Base-by-base conservation (phyloP, 2,329 filamentous ascomycete species). In the Trichoderma arundinaceum region DNA sequence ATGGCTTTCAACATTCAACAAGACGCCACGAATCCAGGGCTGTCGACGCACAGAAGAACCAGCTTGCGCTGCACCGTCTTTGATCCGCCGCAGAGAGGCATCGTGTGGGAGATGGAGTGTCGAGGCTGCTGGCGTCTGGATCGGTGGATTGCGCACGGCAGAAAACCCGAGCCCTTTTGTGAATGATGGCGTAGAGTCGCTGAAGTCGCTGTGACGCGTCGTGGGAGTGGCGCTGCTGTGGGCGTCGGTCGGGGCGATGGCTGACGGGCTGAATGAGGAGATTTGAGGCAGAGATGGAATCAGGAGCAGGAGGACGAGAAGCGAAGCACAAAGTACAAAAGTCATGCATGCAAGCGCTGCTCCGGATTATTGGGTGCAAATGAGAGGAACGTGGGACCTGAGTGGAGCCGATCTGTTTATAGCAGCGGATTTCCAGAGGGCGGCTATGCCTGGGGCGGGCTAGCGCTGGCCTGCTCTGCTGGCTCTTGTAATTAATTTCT, bases 31-130 rank as follows among this genome's bases (percentile, higher is more conserved):
- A 10, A n/a, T n/a, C n/a, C n/a, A n/a, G n/a, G n/a, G n/a, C n/a
- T n/a, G n/a, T n/a, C n/a, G n/a, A 76, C 77, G 63, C 67, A 96
- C 91, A 97, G 85, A 73, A 97, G 86, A 75, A 97, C 93, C 81
- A 97, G 91, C 89, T 97, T 97, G 82, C 93, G 92, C 87, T 96
- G 92, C 73, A 94, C 92, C 64, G 92, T 93, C 83, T 96, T 92
- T 69, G 87, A 89, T 71, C 89, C 88, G 74, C 90, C 89, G 77
- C 90, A 91, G 69, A 81, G 75, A 74, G 77, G 65, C 65, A 66
- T 66, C 15, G 48, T 65, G 53, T 28, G 38, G 7, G 7, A n/a
- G 9, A 41, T 49, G 6, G 8, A 49, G 48, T 8, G 41, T 46
- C 12, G 38, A 41, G 33, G 17, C 15, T n/a, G 52, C 12, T 56